Evolutionary conservation across 495 filamentous ascomycete species (phyloP).

Genomic region (Penicillium riverlandense): DNA sequence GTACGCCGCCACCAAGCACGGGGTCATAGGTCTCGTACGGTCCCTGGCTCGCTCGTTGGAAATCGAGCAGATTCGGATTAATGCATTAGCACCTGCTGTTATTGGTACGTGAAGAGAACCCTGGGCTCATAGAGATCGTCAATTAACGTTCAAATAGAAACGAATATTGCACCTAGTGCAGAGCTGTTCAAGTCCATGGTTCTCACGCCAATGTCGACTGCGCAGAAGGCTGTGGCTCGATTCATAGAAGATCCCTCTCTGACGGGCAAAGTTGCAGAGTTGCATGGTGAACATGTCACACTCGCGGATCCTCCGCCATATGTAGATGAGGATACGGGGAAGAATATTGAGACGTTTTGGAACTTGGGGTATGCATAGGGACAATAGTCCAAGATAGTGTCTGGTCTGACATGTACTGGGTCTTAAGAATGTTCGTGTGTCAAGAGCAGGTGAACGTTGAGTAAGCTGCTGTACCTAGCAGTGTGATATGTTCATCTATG

Average conservation of each 20-base stretch:
- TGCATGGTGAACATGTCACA: conserved; percentile 47
- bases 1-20: conserved; percentile 46
- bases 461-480: neutral
- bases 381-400: neutral
- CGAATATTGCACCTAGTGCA: conserved; percentile 35
- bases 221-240: conserved; percentile 34
- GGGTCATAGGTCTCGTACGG: conserved; percentile 43
- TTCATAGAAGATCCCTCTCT: conserved; percentile 33
- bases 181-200: conserved; percentile 44
- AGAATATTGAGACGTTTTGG: conserved; percentile 45
- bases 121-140: neutral
- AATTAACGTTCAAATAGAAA: conserved; percentile 25
- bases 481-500: too few relatives aligned
- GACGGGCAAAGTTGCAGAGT: conserved; percentile 43
- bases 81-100: conserved; percentile 46
- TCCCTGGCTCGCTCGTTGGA: conserved; percentile 34
- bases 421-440: neutral
- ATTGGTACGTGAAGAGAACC: conserved; percentile 25
- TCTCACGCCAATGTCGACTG: conserved; percentile 46
- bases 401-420: too few relatives aligned
- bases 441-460: neutral
- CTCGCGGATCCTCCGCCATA: conserved; percentile 39
- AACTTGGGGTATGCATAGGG: conserved; percentile 33
- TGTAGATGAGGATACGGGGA: conserved; percentile 43
- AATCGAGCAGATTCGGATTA: conserved; percentile 40